Percentiles rank a stretch among this genome's conserved stretches.
Conservation (phyloP, 1,284 basidiomycete genomes). For the Schizophyllum amplum region DNA sequence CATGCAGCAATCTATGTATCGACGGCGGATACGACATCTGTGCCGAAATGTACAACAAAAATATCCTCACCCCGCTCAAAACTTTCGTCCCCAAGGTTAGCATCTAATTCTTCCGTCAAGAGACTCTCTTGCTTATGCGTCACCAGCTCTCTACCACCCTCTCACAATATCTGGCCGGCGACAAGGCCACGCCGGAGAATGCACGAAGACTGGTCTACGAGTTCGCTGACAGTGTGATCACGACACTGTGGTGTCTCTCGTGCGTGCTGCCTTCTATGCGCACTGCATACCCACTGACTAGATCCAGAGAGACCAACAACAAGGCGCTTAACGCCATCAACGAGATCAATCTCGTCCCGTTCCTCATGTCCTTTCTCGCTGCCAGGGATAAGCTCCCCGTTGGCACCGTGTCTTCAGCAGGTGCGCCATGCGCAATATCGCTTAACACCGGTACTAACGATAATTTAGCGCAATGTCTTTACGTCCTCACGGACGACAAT, state of each 20-base stretch:
- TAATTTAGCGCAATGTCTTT: slow-evolving; percentile 74
- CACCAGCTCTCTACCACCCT: slow-evolving; percentile 69
- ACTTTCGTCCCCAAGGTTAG: slow-evolving; percentile 69
- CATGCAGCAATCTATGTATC: slow-evolving; percentile 78
- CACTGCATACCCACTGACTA: slow-evolving; percentile 23
- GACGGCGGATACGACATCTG: slow-evolving; percentile 92
- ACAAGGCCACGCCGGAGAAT: slow-evolving; percentile 55
- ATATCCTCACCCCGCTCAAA: slow-evolving; percentile 69
- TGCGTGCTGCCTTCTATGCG: slow-evolving; percentile 33
- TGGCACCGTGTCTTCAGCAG: slow-evolving; percentile 69
- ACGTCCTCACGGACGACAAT: slow-evolving; percentile 88
- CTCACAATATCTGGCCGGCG: slow-evolving; percentile 56
- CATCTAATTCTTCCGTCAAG: slow-evolving; percentile 2
- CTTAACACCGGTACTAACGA: slow-evolving; percentile 5
- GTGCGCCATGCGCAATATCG: slow-evolving; percentile 29
- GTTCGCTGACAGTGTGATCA: slow-evolving; percentile 86
- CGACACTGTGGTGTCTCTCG: slow-evolving; percentile 89
- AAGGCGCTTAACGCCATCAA: slow-evolving; percentile 87
- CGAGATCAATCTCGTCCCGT: slow-evolving; percentile 63
- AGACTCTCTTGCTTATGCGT: neutral
- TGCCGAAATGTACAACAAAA: slow-evolving; percentile 96
- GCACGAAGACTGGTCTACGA: slow-evolving; percentile 73
- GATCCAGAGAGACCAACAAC: slow-evolving; percentile 77
- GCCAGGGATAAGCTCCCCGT: slow-evolving; percentile 60
- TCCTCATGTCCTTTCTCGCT: slow-evolving; percentile 78